phyloP scores from a whole-genome alignment of 2,329 filamentous ascomycete species.

The Clarireedia monteithiana region DNA sequence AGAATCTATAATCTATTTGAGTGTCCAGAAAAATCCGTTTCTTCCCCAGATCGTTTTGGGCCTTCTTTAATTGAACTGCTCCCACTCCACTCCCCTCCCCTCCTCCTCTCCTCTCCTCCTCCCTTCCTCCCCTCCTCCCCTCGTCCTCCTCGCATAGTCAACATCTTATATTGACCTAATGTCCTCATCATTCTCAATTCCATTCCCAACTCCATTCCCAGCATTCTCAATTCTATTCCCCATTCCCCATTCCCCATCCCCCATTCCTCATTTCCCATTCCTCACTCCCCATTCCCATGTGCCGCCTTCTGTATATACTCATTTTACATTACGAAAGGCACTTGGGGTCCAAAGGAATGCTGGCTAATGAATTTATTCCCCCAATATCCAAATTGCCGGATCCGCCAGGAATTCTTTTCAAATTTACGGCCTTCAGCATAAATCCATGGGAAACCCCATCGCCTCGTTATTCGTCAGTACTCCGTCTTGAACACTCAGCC shows the following conservation, averaged over 20 bases:
- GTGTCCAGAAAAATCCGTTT: neutral
- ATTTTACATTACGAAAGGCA: neutral
- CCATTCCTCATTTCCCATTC: neutral
- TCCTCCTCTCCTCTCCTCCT: too few relatives aligned
- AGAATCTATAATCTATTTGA: too few relatives aligned
- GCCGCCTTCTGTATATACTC: too few relatives aligned
- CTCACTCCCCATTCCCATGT: neutral
- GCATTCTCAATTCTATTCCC: neutral
- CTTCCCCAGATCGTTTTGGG: too few relatives aligned
- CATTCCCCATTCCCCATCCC: neutral
- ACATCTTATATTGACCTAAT: too few relatives aligned
- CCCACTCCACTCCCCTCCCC: too few relatives aligned
- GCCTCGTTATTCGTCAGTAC: neutral
- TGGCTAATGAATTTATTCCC: neutral
- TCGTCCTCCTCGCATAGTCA: too few relatives aligned
- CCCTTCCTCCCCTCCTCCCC: too few relatives aligned
- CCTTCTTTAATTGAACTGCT: too few relatives aligned
- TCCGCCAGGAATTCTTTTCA: slow-evolving; percentile 3
- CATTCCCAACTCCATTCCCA: too few relatives aligned
- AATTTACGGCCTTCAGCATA: slow-evolving; percentile 1
- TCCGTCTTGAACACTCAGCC: neutral
- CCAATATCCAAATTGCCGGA: neutral
- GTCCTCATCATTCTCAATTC: neutral
- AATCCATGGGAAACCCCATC: neutral
- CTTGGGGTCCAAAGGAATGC: slow-evolving; percentile 6